phyloP scores from a whole-genome alignment of 1,139 yeast species.

The Blastobotrys aristatus region DNA sequence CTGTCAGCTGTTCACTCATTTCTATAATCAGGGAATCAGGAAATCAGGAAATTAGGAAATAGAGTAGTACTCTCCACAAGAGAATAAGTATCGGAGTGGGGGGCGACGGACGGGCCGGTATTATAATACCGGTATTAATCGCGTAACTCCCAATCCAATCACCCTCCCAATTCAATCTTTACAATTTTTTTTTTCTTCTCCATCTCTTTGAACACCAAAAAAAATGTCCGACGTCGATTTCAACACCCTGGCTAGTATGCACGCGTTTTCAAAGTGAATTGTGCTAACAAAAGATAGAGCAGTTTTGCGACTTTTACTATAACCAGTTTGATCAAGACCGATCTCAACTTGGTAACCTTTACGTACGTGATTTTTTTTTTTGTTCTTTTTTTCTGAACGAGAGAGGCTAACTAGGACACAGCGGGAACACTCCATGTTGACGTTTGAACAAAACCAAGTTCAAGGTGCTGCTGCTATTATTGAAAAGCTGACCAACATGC shows the following conservation, averaged over 20 bases:
- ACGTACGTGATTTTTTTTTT: slow-evolving; percentile 41
- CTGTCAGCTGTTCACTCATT: slow-evolving; percentile 21
- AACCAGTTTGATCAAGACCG: slow-evolving; percentile 93
- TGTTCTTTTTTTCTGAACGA: background rate
- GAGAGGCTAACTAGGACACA: slow-evolving; percentile 19
- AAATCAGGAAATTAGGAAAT: background rate
- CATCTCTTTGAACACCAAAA: background rate
- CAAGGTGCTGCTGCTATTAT: slow-evolving; percentile 93
- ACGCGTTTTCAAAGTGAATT: background rate
- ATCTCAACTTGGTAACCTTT: slow-evolving; percentile 85
- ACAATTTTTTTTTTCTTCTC: too few relatives aligned
- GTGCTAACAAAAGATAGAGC: slow-evolving; percentile 37
- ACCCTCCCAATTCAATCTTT: too few relatives aligned
- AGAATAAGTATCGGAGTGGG: too few relatives aligned
- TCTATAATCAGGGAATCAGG: slow-evolving; percentile 1
- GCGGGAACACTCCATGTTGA: slow-evolving; percentile 95
- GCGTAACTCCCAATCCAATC: background rate
- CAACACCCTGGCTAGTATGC: slow-evolving; percentile 32
- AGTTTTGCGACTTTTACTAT: slow-evolving; percentile 92
- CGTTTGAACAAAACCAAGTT: slow-evolving; percentile 88
- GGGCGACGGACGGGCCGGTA: too few relatives aligned
- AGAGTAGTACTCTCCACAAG: too few relatives aligned
- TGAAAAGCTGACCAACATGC: slow-evolving; percentile 81
- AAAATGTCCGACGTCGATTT: slow-evolving; percentile 25
- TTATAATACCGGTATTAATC: background rate